Percentiles rank a stretch among this genome's conserved stretches.
Conservation (phyloP, 805 yeast species). For the Millerozyma acaciae region DNA sequence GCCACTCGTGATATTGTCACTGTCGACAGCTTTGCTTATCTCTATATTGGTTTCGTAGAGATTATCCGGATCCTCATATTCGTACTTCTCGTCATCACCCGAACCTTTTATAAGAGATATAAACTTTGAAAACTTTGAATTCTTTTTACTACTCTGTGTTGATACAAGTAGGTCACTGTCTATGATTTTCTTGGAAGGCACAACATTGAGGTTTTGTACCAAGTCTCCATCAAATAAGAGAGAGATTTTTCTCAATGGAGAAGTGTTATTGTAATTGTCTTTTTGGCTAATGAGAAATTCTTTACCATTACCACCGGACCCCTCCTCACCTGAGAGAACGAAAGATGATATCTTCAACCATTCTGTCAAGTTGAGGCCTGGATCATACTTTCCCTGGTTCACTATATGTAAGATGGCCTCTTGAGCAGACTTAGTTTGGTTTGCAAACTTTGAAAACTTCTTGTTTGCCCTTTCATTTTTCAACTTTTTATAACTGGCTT, state of each 20-base stretch:
- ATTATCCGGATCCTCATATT: slow-evolving; percentile 5
- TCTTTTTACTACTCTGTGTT: too few relatives aligned
- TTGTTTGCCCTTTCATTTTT: neutral
- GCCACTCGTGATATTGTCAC: neutral
- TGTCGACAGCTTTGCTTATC: neutral
- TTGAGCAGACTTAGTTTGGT: slow-evolving; percentile 1
- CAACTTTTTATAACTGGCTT: neutral
- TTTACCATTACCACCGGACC: neutral
- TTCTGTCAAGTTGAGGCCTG: neutral
- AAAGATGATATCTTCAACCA: too few relatives aligned
- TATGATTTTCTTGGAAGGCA: too few relatives aligned
- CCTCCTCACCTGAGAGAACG: too few relatives aligned
- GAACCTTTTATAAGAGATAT: neutral
- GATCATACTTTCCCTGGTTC: neutral
- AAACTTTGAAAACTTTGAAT: neutral
- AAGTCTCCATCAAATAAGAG: neutral
- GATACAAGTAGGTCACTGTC: too few relatives aligned
- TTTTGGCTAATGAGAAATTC: neutral
- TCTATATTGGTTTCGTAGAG: slow-evolving; percentile 3
- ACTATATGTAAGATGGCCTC: neutral
- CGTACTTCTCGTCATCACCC: slow-evolving; percentile 2
- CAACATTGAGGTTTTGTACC: too few relatives aligned
- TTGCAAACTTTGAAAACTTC: neutral
- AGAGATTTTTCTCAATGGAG: neutral
- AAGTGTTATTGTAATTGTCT: neutral